These are phyloP conservation scores for Cryptococcus sp. DNA, from an alignment of 1,284 basidiomycete genomes.

Conservation along the genomic window DNA sequence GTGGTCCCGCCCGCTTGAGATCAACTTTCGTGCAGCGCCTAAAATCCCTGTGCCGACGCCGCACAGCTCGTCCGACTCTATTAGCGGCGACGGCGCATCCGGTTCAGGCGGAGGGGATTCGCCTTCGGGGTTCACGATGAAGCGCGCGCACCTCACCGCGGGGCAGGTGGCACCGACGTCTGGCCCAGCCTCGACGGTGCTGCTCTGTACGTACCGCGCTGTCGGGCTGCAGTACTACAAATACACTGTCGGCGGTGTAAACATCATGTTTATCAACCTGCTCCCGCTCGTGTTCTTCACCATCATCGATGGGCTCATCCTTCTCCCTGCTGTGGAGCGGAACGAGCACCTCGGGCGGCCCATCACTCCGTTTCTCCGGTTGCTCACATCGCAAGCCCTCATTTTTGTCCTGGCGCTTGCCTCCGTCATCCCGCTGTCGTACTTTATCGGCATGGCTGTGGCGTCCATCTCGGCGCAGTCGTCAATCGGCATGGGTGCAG, in stretches of 20 bases:
- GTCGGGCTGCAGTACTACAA: constrained; percentile 94
- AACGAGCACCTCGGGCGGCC: constrained; percentile 53
- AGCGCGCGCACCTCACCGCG: constrained; percentile 58
- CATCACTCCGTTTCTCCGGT: constrained; percentile 56
- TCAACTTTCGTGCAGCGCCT: constrained; percentile 73
- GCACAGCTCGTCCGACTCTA: constrained; percentile 20
- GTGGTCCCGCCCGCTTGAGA: constrained; percentile 71
- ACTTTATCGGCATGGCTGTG: constrained; percentile 99
- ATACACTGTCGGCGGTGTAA: constrained; percentile 97
- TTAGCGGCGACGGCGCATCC: constrained; percentile 23
- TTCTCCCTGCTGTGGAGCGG: constrained; percentile 68
- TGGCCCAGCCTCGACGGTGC: constrained; percentile 73
- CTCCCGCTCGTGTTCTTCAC: constrained; percentile 91
- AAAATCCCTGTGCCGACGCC: constrained; percentile 36
- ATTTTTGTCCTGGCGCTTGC: constrained; percentile 84
- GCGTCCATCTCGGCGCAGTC: constrained; percentile 97
- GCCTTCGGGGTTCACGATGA: constrained; percentile 55
- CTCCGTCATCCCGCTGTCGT: constrained; percentile 93
- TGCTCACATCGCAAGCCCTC: constrained; percentile 70
- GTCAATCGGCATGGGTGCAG: constrained; percentile 98
- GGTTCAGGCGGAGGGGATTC: constrained; percentile 24
- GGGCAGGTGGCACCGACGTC: constrained; percentile 71
- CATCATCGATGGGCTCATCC: constrained; percentile 85
- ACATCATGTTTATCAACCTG: constrained; percentile 97
- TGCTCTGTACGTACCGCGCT: constrained; percentile 93